Evolutionary conservation across 2,329 filamentous ascomycete genomes (phyloP), one percentile per base, ranked within the genome.

Genomic region (Pseudogymnoascus sp.): DNA sequence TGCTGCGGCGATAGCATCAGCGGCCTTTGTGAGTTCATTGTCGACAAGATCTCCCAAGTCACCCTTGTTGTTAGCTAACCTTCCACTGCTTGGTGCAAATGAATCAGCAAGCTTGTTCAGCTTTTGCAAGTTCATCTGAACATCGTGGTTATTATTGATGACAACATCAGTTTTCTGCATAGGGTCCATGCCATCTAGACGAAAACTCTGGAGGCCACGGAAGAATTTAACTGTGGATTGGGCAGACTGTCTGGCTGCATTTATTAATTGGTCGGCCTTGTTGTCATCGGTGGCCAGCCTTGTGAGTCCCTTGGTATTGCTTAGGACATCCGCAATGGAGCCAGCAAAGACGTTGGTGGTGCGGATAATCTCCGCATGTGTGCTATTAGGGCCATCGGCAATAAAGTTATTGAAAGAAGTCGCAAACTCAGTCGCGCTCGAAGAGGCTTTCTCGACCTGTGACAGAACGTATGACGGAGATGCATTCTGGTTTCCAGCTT

Each of bases 321-420:
- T 92, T 70, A 96, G 87, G 3, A 97, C 93, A 76, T 99, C 95
- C 1, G 93, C 90, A 67, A 97, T 86, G 3, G 95, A 90, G 19
- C 93, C 91, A 1, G 95, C 83, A 76, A 97, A 97, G 61, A 92
- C 85, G 72, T 91, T 95, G 70, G 96, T 90, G 0, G 91, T 91
- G 73, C 92, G 92, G 76, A 97, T 97, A 65, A 99, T 89, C 65
- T 96, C 93, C 1, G 89, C 85, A 72, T 97, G 91, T 8, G 87
- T 87, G 73, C 90, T 91, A 75, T 93, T 96, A 4, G 93, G 93
- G 0, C 95, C 95, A 73, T 99, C 95, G 6, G 93, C 95, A 70
- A 99, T 96, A 75, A 96, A 97, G 76, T 96, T 96, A 80, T 97
- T 99, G 82, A 97, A 99, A 0, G 95, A 88, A 0, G 93, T 97